phyloP scores from a whole-genome alignment of 371 early-diverging fungal genomes.

The Mortierella sp. region DNA sequence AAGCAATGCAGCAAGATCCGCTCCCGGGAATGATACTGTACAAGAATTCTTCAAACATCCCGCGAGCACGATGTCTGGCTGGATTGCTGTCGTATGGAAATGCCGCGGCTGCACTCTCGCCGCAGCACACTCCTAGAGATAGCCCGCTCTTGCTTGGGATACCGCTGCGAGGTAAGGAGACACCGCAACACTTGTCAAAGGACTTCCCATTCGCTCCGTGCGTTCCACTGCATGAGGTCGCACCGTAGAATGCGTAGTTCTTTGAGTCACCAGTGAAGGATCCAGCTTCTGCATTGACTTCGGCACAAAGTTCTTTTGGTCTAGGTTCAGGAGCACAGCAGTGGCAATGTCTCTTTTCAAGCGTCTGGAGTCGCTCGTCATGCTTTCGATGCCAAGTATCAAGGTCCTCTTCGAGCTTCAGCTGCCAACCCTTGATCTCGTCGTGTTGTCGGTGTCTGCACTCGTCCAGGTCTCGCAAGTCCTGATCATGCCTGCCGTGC shows the following conservation, averaged over 20 bases:
- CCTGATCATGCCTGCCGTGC: conserved; percentile 17
- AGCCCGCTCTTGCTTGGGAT: neutral
- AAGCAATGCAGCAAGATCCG: neutral
- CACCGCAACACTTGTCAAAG: too few species aligned
- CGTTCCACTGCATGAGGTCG: too few species aligned
- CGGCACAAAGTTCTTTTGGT: neutral
- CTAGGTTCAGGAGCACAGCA: neutral
- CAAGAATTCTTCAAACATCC: conserved; percentile 11
- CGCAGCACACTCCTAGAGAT: too few species aligned
- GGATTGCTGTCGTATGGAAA: neutral
- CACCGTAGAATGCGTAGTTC: too few species aligned
- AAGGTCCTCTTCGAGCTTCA: too few species aligned
- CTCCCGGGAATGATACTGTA: neutral
- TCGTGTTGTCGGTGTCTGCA: conserved; percentile 3
- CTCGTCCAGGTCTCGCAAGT: neutral
- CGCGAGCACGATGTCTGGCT: neutral
- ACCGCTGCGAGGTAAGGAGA: neutral
- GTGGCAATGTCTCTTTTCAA: conserved; percentile 3
- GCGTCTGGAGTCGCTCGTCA: neutral
- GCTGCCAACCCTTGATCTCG: neutral
- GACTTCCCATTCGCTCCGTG: too few species aligned
- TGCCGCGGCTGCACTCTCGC: too few species aligned
- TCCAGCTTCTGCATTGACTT: neutral
- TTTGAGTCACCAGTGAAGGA: neutral
- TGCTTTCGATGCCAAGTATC: conserved; percentile 7